phyloP scores from a whole-genome alignment of 2,329 filamentous ascomycete genomes.

The Fusarium chlamydosporum region DNA sequence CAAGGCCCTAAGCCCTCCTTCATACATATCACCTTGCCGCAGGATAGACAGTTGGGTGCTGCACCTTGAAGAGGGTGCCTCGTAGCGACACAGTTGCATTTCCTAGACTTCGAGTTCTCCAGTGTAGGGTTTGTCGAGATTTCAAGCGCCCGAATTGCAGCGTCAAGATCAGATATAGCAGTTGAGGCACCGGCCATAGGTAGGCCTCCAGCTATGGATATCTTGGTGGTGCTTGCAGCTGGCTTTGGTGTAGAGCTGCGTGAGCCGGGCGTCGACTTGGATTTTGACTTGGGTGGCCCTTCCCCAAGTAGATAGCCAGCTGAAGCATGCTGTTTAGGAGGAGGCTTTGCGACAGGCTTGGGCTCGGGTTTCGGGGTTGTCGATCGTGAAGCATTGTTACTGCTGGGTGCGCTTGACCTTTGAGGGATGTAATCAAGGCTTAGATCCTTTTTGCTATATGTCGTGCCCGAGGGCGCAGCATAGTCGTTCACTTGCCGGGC shows the following conservation, averaged over 20 bases:
- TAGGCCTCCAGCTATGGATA: slow-evolving; percentile 80
- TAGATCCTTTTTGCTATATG: slow-evolving; percentile 79
- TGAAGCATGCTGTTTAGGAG: slow-evolving; percentile 70
- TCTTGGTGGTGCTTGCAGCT: slow-evolving; percentile 70
- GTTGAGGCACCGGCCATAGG: slow-evolving; percentile 87
- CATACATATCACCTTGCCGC: slow-evolving; percentile 95
- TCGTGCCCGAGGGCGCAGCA: slow-evolving; percentile 74
- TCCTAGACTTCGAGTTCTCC: slow-evolving; percentile 67
- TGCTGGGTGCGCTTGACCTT: slow-evolving; percentile 59
- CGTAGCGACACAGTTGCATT: slow-evolving; percentile 89
- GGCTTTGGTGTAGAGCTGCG: slow-evolving; percentile 70
- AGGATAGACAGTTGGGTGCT: slow-evolving; percentile 91
- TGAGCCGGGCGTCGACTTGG: slow-evolving; percentile 66
- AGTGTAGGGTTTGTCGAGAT: slow-evolving; percentile 89
- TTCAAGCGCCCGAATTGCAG: slow-evolving; percentile 90
- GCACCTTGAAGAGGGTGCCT: slow-evolving; percentile 90
- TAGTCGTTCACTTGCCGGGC: slow-evolving; percentile 72
- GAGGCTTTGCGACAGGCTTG: slow-evolving; percentile 58
- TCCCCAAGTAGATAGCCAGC: slow-evolving; percentile 88
- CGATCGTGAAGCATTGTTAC: slow-evolving; percentile 56
- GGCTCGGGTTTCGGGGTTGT: slow-evolving; percentile 54
- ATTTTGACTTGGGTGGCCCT: slow-evolving; percentile 68
- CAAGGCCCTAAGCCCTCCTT: slow-evolving; percentile 95
- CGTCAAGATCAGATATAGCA: slow-evolving; percentile 77
- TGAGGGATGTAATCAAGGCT: slow-evolving; percentile 80